phyloP scores from a whole-genome alignment of 2,329 filamentous ascomycete genomes.

The Sclerotinia minor region DNA sequence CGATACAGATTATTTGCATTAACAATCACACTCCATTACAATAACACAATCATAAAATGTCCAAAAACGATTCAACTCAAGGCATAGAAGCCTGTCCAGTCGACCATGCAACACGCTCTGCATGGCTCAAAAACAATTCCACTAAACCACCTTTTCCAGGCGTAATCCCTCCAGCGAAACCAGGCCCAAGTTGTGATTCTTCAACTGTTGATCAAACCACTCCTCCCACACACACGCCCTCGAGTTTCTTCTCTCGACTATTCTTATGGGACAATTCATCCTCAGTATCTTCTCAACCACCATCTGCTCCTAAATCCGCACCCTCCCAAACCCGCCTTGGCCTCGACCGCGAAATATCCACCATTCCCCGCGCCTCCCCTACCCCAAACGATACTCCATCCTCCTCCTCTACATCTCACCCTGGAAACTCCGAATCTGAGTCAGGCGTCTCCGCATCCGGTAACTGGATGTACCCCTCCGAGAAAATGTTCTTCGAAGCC shows the following conservation, averaged over 20 bases:
- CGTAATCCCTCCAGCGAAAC: conserved; percentile 37
- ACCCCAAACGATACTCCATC: conserved; percentile 43
- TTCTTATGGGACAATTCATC: conserved; percentile 23
- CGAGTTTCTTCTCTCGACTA: conserved; percentile 32
- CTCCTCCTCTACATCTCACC: conserved; percentile 41
- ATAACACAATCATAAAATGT: conserved; percentile 31
- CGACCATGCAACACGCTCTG: conserved; percentile 83
- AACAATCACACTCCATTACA: not conserved
- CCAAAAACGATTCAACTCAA: conserved; percentile 37
- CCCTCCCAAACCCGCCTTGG: conserved; percentile 64
- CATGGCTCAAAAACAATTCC: conserved; percentile 64
- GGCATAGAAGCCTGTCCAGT: conserved; percentile 69
- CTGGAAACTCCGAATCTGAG: conserved; percentile 77
- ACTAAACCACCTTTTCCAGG: conserved; percentile 35
- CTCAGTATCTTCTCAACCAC: conserved; percentile 45
- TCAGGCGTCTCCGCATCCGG: conserved; percentile 68
- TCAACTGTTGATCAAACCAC: conserved; percentile 42
- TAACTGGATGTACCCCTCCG: conserved; percentile 97
- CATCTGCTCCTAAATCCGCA: conserved; percentile 69
- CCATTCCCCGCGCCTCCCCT: conserved; percentile 67
- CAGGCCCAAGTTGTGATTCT: conserved; percentile 43
- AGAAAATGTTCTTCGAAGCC: conserved; percentile 97
- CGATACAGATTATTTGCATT: not conserved
- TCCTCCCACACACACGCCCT: conserved; percentile 40
- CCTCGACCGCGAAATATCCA: conserved; percentile 71